A percentile compares a stretch with the other conserved stretches of the same genome.
Evolutionary conservation across 2,329 filamentous ascomycete species (phyloP).

Genomic region (Juglanconis juglandina): DNA sequence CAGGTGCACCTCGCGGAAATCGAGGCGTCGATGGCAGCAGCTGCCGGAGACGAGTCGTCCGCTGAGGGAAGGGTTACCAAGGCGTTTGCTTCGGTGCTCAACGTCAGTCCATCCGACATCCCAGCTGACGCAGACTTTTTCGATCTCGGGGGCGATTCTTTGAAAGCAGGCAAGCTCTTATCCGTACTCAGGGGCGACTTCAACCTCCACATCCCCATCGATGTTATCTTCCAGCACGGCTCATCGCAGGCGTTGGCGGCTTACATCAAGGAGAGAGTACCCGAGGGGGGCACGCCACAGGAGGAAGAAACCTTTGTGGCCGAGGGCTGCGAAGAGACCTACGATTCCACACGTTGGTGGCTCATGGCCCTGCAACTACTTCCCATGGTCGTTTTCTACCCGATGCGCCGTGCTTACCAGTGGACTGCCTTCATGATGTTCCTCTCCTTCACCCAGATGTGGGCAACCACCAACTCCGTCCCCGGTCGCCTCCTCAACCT

Average conservation of each 20-base stretch:
- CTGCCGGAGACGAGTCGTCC: conserved; percentile 20
- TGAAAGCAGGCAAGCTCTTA: conserved; percentile 50
- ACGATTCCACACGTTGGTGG: conserved; percentile 47
- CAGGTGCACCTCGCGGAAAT: not conserved
- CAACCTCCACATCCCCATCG: conserved; percentile 44
- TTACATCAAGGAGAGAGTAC: conserved; percentile 3
- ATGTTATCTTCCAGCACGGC: conserved; percentile 48
- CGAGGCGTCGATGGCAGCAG: not conserved
- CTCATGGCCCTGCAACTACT: conserved; percentile 49
- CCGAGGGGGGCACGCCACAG: not conserved
- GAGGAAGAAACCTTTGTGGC: conserved; percentile 2
- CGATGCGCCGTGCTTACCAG: conserved; percentile 46
- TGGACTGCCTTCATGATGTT: conserved; percentile 52
- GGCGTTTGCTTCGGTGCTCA: conserved; percentile 44
- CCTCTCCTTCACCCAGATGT: conserved; percentile 38
- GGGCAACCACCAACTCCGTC: conserved; percentile 36
- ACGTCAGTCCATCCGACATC: conserved; percentile 36
- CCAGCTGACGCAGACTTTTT: conserved; percentile 46
- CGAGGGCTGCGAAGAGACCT: conserved; percentile 26
- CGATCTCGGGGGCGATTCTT: conserved; percentile 50
- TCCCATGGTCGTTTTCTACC: conserved; percentile 47
- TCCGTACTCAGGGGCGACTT: conserved; percentile 49
- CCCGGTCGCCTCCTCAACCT: conserved; percentile 47
- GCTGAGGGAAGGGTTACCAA: conserved; percentile 38
- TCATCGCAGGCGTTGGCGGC: conserved; percentile 38